Evolutionary conservation across 2,329 filamentous ascomycete species (phyloP), one percentile per base, ranked within the genome.

Genomic region (Aspergillus terreus): DNA sequence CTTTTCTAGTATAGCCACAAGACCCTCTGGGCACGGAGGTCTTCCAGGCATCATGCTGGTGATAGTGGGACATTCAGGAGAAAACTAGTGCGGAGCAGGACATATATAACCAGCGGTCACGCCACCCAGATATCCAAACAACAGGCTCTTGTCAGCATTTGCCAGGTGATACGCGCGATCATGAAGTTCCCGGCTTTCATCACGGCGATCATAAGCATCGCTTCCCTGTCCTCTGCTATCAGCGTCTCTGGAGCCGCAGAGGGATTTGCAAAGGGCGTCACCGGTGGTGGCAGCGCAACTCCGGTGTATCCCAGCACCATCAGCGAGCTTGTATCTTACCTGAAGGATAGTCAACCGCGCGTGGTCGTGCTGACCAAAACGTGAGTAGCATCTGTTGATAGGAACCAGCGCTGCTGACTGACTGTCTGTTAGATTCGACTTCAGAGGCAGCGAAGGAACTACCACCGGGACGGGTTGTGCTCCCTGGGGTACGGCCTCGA

Each of bases 311-410:
- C 82, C 11, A 71, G 65, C 17, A 79, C 73, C 45, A 82, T 68
- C 40, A 74, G 69, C 19, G 74, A 87, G 76, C 78, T 86, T 42
- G 78, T 80, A 64, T 76, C 72, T 35, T 86, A 83, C 69, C 77
- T 86, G 4, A 72, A 73, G 9, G 81, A 84, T 65, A 69, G 67
- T 49, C 64, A 71, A 15, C 61, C 82, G 12, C 78, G 81, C 19
- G 78, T 80, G 53, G 85, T 86, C 58, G 74, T 85, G 49, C 71
- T 69, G 27, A 51, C 55, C 40, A 60, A 57, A 32, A 57, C 52
- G 57, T 58, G 51, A 4, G 50, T 43, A 12, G 9, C 1, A 12
- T 6, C 11, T 10, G 10, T 21, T 2, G 30, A 5, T 1, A 7
- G 4, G 2, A 4, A 30, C 3, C 1, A 6, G 23, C 23, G 19